A percentile compares a stretch with the other conserved stretches of the same genome.
These are phyloP conservation scores for Globisporangium polare DNA, from an alignment of 352 stramenopile species.

Conservation along the genomic window DNA sequence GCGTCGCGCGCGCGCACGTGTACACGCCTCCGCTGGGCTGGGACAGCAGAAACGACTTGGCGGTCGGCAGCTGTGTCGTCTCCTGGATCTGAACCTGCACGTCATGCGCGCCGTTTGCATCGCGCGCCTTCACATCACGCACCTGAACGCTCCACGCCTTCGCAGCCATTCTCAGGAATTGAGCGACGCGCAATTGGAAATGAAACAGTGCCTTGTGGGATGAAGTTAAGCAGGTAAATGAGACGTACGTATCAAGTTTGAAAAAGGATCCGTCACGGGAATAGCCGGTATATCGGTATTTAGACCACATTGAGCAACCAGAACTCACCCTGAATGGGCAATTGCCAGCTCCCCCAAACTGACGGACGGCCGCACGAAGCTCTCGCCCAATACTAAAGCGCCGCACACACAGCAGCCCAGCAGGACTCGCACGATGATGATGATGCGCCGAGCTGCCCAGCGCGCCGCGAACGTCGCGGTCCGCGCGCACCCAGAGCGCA, in stretches of 20 bases:
- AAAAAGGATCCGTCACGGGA: too few species aligned
- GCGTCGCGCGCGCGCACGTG: slow-evolving; percentile 44
- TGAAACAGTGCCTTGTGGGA: too few species aligned
- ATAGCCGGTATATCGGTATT: too few species aligned
- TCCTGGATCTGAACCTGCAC: background rate
- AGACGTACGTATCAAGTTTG: too few species aligned
- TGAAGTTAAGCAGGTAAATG: too few species aligned
- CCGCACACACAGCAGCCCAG: background rate
- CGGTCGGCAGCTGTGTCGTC: slow-evolving; percentile 8
- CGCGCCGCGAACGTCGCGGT: slow-evolving; percentile 20
- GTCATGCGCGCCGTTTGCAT: background rate
- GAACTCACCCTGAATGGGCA: too few species aligned
- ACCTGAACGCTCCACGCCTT: slow-evolving; percentile 2
- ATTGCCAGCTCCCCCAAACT: background rate
- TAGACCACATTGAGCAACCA: too few species aligned
- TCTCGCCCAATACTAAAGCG: slow-evolving; percentile 12
- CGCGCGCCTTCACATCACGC: background rate
- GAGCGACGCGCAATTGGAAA: background rate
- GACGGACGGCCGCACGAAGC: slow-evolving; percentile 13
- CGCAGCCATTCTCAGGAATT: background rate
- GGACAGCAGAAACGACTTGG: slow-evolving; percentile 50
- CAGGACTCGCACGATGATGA: slow-evolving; percentile 7
- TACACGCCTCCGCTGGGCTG: slow-evolving; percentile 46
- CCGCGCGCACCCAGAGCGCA: slow-evolving; percentile 8
- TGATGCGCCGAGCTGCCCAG: slow-evolving; percentile 20